phyloP scores from a whole-genome alignment of 1,139 yeast genomes.

The Pichia sp. region DNA sequence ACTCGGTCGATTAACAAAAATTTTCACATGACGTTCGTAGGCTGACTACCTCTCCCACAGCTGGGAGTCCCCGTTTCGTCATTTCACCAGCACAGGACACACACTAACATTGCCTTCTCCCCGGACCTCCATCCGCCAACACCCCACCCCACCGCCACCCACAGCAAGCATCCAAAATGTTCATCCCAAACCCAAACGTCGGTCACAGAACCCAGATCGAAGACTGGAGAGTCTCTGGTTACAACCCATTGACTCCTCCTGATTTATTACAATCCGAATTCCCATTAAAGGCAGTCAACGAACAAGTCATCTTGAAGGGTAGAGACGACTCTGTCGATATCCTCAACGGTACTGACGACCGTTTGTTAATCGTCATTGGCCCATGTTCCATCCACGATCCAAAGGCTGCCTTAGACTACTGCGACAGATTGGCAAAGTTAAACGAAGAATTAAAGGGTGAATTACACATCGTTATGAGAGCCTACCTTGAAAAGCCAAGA shows the following conservation, averaged over 20 bases:
- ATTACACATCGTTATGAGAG: slow-evolving; percentile 90
- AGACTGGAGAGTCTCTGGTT: slow-evolving; percentile 88
- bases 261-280: slow-evolving; percentile 89
- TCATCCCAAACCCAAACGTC: slow-evolving; percentile 74
- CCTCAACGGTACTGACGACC: slow-evolving; percentile 74
- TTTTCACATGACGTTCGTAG: too few relatives aligned
- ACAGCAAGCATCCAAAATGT: slow-evolving; percentile 49
- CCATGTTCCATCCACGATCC: slow-evolving; percentile 99
- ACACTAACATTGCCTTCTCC: too few relatives aligned
- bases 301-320: slow-evolving; percentile 65
- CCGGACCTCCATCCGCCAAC: too few relatives aligned
- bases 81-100: too few relatives aligned
- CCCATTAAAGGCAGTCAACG: slow-evolving; percentile 64
- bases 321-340: slow-evolving; percentile 74
- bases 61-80: too few relatives aligned
- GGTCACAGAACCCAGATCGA: slow-evolving; percentile 84
- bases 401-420: slow-evolving; percentile 87
- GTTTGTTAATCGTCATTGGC: slow-evolving; percentile 82
- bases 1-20: too few relatives aligned
- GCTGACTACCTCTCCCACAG: too few relatives aligned
- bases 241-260: slow-evolving; percentile 94
- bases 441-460: slow-evolving; percentile 69
- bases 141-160: too few relatives aligned
- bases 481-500: slow-evolving; percentile 96
- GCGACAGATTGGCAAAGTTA: slow-evolving; percentile 57